Evolutionary conservation across 2,329 filamentous ascomycete species (phyloP).

Genomic region (Hypoxylon sp.): DNA sequence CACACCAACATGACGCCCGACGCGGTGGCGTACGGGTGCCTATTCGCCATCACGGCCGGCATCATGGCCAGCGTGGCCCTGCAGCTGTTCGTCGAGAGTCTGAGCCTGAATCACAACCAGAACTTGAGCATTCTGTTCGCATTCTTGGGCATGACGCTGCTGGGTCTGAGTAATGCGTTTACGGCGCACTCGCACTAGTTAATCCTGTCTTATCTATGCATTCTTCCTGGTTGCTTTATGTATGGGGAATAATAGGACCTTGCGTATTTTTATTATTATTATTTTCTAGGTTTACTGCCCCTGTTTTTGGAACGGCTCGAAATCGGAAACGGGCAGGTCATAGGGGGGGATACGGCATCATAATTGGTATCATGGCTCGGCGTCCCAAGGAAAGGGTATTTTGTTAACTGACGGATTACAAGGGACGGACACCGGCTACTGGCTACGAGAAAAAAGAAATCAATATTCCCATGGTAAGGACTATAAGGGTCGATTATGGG

Average conservation of each 20-base stretch:
- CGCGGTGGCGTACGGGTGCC: constrained; percentile 75
- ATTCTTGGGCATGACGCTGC: constrained; percentile 86
- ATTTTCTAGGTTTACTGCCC: not conserved
- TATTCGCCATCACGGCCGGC: constrained; percentile 91
- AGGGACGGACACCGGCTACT: no score
- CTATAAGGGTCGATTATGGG: no score
- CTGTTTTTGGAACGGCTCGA: constrained; percentile 4
- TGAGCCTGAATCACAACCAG: constrained; percentile 83
- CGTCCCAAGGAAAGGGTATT: constrained; percentile 1
- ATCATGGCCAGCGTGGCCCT: constrained; percentile 96
- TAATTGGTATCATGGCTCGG: constrained; percentile 10
- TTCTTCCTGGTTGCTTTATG: not conserved
- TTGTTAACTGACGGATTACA: no score
- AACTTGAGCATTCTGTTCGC: constrained; percentile 83
- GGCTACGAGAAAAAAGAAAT: no score
- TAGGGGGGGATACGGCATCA: not conserved
- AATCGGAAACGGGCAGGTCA: constrained; percentile 2
- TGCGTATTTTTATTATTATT: no score
- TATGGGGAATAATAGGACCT: not conserved
- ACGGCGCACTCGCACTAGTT: constrained; percentile 67
- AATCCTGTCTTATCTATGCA: not conserved
- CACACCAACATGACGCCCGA: constrained; percentile 62
- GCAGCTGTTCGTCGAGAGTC: constrained; percentile 86
- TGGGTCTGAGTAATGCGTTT: constrained; percentile 87
- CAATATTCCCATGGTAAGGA: no score